A percentile compares a stretch with the other conserved stretches of the same genome.
These are phyloP conservation scores for Turnera subulata DNA, from an alignment of 345 rosid species.

Conservation along the genomic window DNA sequence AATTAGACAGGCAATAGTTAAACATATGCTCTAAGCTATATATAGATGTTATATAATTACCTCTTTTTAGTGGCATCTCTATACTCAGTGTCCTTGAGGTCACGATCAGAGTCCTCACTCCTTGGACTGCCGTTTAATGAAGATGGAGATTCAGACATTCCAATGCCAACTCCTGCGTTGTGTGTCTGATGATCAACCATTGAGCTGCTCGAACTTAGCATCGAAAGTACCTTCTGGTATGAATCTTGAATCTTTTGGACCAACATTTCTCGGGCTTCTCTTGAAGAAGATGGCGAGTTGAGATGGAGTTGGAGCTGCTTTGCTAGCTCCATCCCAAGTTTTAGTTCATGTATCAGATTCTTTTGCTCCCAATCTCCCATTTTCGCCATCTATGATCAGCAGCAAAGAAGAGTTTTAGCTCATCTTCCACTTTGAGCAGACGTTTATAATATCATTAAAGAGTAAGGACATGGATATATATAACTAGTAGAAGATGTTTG, in stretches of 20 bases:
- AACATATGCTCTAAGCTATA: no score
- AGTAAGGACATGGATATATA: no score
- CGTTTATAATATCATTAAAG: no score
- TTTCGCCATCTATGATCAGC: conserved; percentile 20
- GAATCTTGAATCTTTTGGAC: conserved; percentile 52
- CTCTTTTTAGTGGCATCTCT: conserved; percentile 40
- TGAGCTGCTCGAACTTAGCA: conserved; percentile 30
- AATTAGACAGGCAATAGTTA: no score
- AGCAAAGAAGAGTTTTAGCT: no score
- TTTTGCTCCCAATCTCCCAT: conserved; percentile 53
- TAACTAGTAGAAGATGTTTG: no score
- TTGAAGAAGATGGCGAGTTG: conserved; percentile 36
- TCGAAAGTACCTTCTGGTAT: conserved; percentile 53
- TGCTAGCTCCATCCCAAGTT: conserved; percentile 56
- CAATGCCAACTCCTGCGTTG: conserved; percentile 14
- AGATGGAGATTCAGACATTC: conserved; percentile 41
- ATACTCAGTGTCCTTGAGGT: conserved; percentile 33
- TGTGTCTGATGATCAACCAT: conserved; percentile 11
- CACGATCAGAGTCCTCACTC: conserved; percentile 67
- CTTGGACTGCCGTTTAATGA: conserved; percentile 53
- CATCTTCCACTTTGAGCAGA: no score
- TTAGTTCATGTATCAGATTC: conserved; percentile 47
- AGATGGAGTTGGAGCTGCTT: conserved; percentile 45
- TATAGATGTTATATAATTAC: conserved; percentile 5
- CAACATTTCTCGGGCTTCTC: conserved; percentile 41